Base-by-base conservation (phyloP, 345 rosid genomes). In the Cochlearia excelsa region DNA sequence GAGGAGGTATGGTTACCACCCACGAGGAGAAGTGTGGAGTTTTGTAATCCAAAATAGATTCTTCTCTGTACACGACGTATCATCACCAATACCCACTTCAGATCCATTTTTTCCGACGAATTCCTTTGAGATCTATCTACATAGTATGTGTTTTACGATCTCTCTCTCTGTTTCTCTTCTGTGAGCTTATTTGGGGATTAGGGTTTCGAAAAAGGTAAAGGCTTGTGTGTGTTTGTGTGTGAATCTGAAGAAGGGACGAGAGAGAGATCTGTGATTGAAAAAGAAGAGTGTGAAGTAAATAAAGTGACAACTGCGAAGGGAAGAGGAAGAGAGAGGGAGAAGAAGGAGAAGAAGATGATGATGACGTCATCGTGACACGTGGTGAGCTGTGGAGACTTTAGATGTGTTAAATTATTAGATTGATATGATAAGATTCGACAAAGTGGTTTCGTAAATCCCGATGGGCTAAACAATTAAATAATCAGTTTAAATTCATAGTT, bases 1-100 rank as follows among this genome's bases (percentile, higher is more conserved):
- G 84, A 88, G 65, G 95, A 88, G 65, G 96, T 88, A 80, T 88
- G 98, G 77, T 92, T 92, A 55, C 98, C 96, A 86, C 96, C 98
- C 96, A 92, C 93, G 77, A 88, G 96, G 95, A 92, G 65, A 61
- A 83, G 87, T 82, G 64, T 80, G 47, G 88, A 77, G 62, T 66
- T 80, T 86, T 83, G 90, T 11, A 77, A 67, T 2, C 80, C 75
- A 77, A 84, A 76, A 96, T 91, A 85, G 59, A 82, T 86, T 73
- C 83, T 74, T 67, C 73, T 77, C 10, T 81, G 87, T 75, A 68
- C 68, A 60, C 80, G 79, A 30, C 70, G 74, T 27, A 66, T 61
- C 65, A 59, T 74, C 46, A 74, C 16, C 75, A 74, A 53, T 35
- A 72, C 70, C 82, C 75, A 70, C 50, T 2, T 45, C 65, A 31